These are phyloP conservation scores for Candida alai DNA, from an alignment of 805 yeast genomes.

Conservation along the genomic window DNA sequence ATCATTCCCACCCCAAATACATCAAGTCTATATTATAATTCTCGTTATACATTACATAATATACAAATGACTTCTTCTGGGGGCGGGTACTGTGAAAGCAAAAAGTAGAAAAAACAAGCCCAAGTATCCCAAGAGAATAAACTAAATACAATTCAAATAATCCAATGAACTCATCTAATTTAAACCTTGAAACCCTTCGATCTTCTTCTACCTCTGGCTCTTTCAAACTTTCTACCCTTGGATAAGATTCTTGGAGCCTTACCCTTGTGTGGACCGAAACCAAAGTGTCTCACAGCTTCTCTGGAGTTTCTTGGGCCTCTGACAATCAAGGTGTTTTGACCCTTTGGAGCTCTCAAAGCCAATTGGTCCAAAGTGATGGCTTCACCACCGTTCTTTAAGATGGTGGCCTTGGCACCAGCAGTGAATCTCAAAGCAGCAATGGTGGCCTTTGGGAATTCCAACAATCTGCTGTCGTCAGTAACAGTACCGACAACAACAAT, in stretches of 20 bases:
- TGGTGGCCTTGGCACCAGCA: slow-evolving; percentile 97
- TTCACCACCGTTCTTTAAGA: slow-evolving; percentile 99
- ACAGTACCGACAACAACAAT: slow-evolving; percentile 99
- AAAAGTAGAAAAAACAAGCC: slow-evolving; percentile 9
- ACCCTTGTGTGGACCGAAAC: slow-evolving; percentile 99
- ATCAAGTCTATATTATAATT: not conserved
- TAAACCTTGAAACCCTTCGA: slow-evolving; percentile 99
- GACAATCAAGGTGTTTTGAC: slow-evolving; percentile 95
- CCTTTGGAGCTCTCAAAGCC: slow-evolving; percentile 99
- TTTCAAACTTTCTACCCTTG: slow-evolving; percentile 99
- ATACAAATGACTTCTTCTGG: too few relatives aligned
- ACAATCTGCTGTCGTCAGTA: slow-evolving; percentile 95
- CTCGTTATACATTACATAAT: slow-evolving; percentile 1
- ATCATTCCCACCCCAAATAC: too few relatives aligned
- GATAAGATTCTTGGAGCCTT: slow-evolving; percentile 98
- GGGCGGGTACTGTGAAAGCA: not conserved
- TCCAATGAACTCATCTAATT: slow-evolving; percentile 22
- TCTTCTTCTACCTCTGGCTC: slow-evolving; percentile 99
- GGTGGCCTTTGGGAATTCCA: slow-evolving; percentile 92
- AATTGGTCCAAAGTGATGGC: slow-evolving; percentile 98
- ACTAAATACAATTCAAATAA: slow-evolving; percentile 5
- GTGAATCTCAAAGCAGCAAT: slow-evolving; percentile 99
- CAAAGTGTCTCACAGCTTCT: slow-evolving; percentile 99
- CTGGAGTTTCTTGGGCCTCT: slow-evolving; percentile 99
- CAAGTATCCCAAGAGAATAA: slow-evolving; percentile 3